Evolutionary conservation across 2,329 filamentous ascomycete species (phyloP).

Genomic region (Aspergillus costaricaensis): DNA sequence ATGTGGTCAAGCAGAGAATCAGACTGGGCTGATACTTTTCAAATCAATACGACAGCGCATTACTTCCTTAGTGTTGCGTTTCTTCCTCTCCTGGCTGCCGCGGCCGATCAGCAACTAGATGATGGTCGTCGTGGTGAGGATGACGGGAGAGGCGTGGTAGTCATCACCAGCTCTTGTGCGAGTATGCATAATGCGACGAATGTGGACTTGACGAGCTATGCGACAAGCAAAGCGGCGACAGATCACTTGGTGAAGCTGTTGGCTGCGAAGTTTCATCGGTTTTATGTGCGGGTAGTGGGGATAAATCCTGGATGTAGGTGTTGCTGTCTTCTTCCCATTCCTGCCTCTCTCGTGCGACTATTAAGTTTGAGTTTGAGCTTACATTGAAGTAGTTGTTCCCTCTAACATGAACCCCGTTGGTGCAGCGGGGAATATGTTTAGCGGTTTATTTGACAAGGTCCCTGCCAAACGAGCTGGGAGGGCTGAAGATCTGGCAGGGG

Average conservation of each 20-base stretch:
- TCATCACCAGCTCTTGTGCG: conserved; percentile 55
- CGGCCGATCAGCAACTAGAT: conserved; percentile 32
- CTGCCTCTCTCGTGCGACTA: neutral
- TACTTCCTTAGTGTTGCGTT: conserved; percentile 54
- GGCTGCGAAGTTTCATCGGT: conserved; percentile 51
- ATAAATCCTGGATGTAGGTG: conserved; percentile 50
- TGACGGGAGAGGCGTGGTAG: conserved; percentile 49
- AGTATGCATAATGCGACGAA: conserved; percentile 57
- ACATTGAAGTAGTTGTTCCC: conserved; percentile 40
- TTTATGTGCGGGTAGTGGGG: conserved; percentile 47
- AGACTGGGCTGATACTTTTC: conserved; percentile 52
- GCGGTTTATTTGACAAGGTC: conserved; percentile 44
- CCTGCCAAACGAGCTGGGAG: conserved; percentile 43
- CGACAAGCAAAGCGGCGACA: conserved; percentile 54
- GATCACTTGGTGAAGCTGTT: conserved; percentile 54
- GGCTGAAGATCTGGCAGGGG: conserved; percentile 47
- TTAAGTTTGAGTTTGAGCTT: conserved; percentile 4
- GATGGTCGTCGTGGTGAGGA: conserved; percentile 34
- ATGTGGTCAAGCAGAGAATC: conserved; percentile 49
- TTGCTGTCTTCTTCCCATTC: neutral
- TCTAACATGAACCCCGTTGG: conserved; percentile 50
- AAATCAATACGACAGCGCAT: conserved; percentile 53
- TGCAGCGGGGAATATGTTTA: conserved; percentile 45
- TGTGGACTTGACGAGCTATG: conserved; percentile 56
- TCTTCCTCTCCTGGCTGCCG: conserved; percentile 47